phyloP scores from a whole-genome alignment of 352 stramenopile genomes.

The Globisporangium echinulatum region DNA sequence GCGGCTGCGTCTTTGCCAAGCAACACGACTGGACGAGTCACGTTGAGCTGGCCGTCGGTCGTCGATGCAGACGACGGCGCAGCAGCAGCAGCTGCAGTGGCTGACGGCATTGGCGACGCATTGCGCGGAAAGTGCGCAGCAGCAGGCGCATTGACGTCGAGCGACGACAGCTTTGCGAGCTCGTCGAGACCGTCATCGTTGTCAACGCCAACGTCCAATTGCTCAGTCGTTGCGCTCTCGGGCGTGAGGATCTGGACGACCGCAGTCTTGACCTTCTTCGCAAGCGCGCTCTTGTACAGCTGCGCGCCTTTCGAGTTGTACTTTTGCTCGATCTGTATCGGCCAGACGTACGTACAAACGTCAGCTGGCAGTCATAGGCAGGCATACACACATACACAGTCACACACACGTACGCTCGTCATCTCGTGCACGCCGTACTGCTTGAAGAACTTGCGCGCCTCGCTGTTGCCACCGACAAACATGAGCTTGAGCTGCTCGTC shows the following conservation, averaged over 20 bases:
- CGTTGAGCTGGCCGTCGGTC: slow-evolving; percentile 32
- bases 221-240: slow-evolving; percentile 26
- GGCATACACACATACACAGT: background rate
- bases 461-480: slow-evolving; percentile 90
- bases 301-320: slow-evolving; percentile 89
- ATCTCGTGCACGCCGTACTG: slow-evolving; percentile 83
- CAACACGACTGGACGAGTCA: slow-evolving; percentile 68
- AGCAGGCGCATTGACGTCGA: slow-evolving; percentile 23
- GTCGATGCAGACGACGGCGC: slow-evolving; percentile 12
- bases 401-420: slow-evolving; percentile 59
- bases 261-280: slow-evolving; percentile 79
- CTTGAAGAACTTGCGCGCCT: slow-evolving; percentile 93
- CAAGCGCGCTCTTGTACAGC: slow-evolving; percentile 80
- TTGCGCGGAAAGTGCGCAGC: slow-evolving; percentile 49
- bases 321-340: slow-evolving; percentile 80
- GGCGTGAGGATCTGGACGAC: slow-evolving; percentile 44
- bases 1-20: slow-evolving; percentile 53
- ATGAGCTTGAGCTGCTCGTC: slow-evolving; percentile 92
- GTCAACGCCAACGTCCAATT: slow-evolving; percentile 21
- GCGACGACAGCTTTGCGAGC: slow-evolving; percentile 63
- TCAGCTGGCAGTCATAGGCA: background rate
- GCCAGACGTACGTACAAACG: too few relatives aligned
- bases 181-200: slow-evolving; percentile 68
- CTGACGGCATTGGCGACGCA: background rate
- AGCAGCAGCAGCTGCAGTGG: background rate